Evolutionary conservation across 306 rosid species (phyloP), one percentile per base, ranked within the genome.

Genomic region (Purshia tridentata): DNA sequence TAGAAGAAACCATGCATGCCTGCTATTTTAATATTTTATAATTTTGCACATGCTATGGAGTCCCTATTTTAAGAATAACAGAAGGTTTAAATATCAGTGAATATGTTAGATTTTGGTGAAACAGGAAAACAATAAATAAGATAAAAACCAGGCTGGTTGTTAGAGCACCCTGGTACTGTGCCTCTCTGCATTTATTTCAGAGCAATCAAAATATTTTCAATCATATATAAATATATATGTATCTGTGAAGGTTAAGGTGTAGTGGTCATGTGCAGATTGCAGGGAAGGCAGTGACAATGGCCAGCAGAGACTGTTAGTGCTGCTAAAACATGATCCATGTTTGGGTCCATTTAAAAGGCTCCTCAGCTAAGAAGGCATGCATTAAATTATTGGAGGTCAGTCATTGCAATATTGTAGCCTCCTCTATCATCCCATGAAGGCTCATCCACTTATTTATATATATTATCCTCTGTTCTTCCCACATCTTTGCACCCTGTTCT

Each of bases 261-360:
- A 50, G 84, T 16, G 72, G 58, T 79, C 87, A 83, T 77, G 95
- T 81, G 95, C 87, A 80, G 86, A 73, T 39, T 85, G 85, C 85
- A 81, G 45, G 53, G 57, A 78, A 67, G 83, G 73, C 73, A 62
- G 70, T 57, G 82, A 71, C 77, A 71, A 41, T 72, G 72, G 80
- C 35, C 75, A 65, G 82, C 74, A 69, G 65, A 50, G 54, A 65
- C 44, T 64, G 75, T 74, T 55, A 65, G 76, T 40, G 60, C 69
- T n/a, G 73, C 35, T 64, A 53, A 77, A 78, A 65, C 82, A 80
- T 74, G 57, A 73, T 71, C 62, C 75, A 80, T 64, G 76, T 65
- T 70, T 56, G 73, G 76, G 51, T 67, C 77, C 83, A 78, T 56
- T 57, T 41, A 18, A 54, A 16, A 39, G 76, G 75, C 84, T 45